These are phyloP conservation scores for Alternaria gansuensis DNA, from an alignment of 2,329 filamentous ascomycete species.

Conservation along the genomic window DNA sequence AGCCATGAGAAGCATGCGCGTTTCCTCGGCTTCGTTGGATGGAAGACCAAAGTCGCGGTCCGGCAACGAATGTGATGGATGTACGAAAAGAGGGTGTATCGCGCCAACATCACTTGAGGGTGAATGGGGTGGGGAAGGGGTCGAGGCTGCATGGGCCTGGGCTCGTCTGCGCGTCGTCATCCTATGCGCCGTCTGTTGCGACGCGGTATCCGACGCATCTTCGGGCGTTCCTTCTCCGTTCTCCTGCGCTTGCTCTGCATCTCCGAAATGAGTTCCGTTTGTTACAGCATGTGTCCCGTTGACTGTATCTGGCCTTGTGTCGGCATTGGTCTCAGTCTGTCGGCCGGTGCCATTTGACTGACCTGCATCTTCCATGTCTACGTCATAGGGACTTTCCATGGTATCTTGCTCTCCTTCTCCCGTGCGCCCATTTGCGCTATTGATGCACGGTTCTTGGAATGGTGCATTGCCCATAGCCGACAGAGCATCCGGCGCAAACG, in stretches of 20 bases:
- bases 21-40: conserved; percentile 77
- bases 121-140: conserved; percentile 55
- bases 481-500: conserved; percentile 66
- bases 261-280: conserved; percentile 35
- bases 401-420: conserved; percentile 28
- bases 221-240: conserved; percentile 42
- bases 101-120: conserved; percentile 61
- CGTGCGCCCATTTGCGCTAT: conserved; percentile 18
- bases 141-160: conserved; percentile 58
- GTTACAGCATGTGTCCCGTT: conserved; percentile 34
- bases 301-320: conserved; percentile 8
- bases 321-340: conserved; percentile 25
- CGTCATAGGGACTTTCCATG: conserved; percentile 30
- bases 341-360: conserved; percentile 29
- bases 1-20: conserved; percentile 74
- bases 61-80: conserved; percentile 68
- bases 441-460: conserved; percentile 30
- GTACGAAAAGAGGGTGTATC: conserved; percentile 78
- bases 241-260: conserved; percentile 28
- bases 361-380: conserved; percentile 41
- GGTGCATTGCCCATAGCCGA: conserved; percentile 58
- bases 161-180: conserved; percentile 66
- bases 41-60: conserved; percentile 78
- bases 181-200: conserved; percentile 57
- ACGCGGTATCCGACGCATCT: conserved; percentile 56